Base-by-base conservation (phyloP, 208 protist species). In the Wallacemonas collosoma region DNA sequence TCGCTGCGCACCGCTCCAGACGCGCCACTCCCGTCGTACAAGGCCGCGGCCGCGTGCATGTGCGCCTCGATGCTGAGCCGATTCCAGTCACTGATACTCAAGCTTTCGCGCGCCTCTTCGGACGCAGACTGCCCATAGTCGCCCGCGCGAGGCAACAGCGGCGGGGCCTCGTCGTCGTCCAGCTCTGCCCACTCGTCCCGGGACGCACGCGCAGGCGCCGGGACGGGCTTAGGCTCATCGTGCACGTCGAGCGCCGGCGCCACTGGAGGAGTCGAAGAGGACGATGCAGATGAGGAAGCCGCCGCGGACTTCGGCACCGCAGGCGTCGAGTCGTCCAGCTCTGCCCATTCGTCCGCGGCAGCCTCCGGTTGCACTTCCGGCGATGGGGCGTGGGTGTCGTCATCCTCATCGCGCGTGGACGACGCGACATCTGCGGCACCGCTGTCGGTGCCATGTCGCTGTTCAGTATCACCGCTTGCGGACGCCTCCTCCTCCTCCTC, bases 401-500 rank as follows among this genome's bases (percentile, higher is more conserved):
- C 61, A 0, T 58, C 70, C 36, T 48, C 67, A 2, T 48, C 40
- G 11, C 51, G 17, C 11, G 38, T 17, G 17, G 43, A 54, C 26
- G 26, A 26, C 26, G 26, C 26, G 26, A 26, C 26, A 26, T 26
- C 26, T 26, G 26, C 0, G 26, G 26, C 26, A 26, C 26, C 26
- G 26, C 26, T 26, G 26, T 26, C 26, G 26, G 26, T 26, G 26
- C 26, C 26, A 26, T 26, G 26, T 26, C 26, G 3, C 36, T 40
- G 17, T 67, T 63, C 14, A n/a, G 8, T n/a, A 26, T 56, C 51
- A n/a, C 26, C 51, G 9, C 12, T 5, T 56, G 12, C 51, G n/a
- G 51, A 9, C 9, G 50, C 57, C 39, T 58, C 61, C n/a, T 68
- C 70, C 17, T 57, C 69, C 39, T 35, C 12, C 58, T 66, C 45